Conservation (phyloP, 2,329 filamentous ascomycete genomes). For the Aspergillus sojae region DNA sequence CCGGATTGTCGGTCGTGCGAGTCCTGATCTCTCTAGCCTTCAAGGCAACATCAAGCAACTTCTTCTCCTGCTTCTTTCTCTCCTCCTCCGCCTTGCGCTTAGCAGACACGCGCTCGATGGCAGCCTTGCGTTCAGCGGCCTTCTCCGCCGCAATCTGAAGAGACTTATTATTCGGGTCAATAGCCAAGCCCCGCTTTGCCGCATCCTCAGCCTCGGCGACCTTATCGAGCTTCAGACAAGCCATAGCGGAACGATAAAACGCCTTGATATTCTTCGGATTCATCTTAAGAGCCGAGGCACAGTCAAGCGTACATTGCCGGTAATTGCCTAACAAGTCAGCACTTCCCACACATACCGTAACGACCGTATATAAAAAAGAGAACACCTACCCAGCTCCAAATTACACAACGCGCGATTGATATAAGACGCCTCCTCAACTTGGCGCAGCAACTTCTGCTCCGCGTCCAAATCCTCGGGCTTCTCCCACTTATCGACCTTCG, state of each 20-base stretch:
- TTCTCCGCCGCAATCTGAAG: conserved; percentile 65
- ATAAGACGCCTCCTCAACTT: conserved; percentile 74
- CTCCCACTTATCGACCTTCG: conserved; percentile 60
- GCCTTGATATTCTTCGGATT: conserved; percentile 86
- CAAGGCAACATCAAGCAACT: conserved; percentile 67
- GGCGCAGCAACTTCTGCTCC: conserved; percentile 64
- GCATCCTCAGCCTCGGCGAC: conserved; percentile 79
- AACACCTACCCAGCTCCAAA: conserved; percentile 69
- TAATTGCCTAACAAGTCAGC: conserved; percentile 67
- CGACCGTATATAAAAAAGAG: neutral
- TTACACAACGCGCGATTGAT: conserved; percentile 90
- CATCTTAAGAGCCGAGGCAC: conserved; percentile 74
- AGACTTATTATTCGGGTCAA: conserved; percentile 72
- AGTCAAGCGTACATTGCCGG: conserved; percentile 82
- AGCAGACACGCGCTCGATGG: conserved; percentile 58
- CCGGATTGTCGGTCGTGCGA: conserved; percentile 68
- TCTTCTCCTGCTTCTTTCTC: conserved; percentile 54
- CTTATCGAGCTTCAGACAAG: conserved; percentile 77
- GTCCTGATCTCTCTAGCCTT: conserved; percentile 70
- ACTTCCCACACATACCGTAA: neutral
- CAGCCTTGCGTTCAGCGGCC: conserved; percentile 61
- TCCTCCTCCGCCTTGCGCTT: conserved; percentile 56
- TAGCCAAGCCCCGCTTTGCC: conserved; percentile 69
- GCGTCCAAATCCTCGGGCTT: conserved; percentile 56
- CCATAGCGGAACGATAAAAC: conserved; percentile 79